Conservation (phyloP, 148 eudicot genomes). For the Vaccinium myrtillus region DNA sequence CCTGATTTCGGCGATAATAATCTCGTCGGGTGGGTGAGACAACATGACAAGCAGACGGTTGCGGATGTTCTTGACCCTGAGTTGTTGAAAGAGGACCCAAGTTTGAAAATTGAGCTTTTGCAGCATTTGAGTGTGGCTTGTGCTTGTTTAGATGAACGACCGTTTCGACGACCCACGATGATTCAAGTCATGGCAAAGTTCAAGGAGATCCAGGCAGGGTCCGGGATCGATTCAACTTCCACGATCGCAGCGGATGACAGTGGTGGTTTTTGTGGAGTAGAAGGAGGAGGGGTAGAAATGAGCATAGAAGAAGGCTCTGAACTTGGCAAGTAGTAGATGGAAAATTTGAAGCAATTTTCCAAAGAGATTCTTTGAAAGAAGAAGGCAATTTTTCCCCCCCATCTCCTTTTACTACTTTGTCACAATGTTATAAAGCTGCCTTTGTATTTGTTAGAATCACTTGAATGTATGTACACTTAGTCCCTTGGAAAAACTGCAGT, state of each 20-base stretch:
- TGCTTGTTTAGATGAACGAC: constrained; percentile 84
- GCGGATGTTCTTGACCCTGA: constrained; percentile 68
- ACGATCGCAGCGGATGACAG: constrained; percentile 46
- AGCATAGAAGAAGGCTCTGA: constrained; percentile 24
- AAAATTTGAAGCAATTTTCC: background rate
- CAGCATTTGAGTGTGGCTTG: constrained; percentile 74
- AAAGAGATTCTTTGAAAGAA: constrained; percentile 4
- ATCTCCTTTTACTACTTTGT: constrained; percentile 2
- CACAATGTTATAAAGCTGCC: constrained; percentile 4
- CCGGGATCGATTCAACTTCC: constrained; percentile 62
- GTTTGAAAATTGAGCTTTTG: constrained; percentile 63
- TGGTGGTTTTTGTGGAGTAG: constrained; percentile 30
- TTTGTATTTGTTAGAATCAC: background rate
- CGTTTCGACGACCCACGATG: constrained; percentile 78
- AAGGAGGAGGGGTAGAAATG: constrained; percentile 19
- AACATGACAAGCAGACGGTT: constrained; percentile 53
- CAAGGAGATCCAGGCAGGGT: constrained; percentile 90
- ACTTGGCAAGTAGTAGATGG: constrained; percentile 9
- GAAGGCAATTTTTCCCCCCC: constrained; percentile 2
- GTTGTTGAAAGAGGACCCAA: constrained; percentile 66
- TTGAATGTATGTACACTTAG: constrained; percentile 17
- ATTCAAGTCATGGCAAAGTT: constrained; percentile 96
- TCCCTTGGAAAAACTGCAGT: background rate
- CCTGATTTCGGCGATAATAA: constrained; percentile 89
- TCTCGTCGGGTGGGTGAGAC: constrained; percentile 89